phyloP scores from a whole-genome alignment of 306 rosid genomes.

The Echinosophora koreensis region DNA sequence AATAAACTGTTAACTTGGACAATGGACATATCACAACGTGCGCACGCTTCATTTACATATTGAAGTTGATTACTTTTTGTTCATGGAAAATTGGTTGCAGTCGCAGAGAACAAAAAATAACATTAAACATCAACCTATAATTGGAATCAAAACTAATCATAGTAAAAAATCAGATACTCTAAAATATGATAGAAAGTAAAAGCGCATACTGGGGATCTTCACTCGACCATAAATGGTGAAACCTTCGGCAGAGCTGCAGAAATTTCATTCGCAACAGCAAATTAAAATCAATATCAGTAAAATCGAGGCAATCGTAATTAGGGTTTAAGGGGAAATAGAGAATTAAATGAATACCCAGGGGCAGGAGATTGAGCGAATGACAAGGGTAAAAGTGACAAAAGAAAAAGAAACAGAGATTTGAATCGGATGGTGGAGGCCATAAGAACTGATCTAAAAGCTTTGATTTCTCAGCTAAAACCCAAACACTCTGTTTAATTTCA shows the following conservation, averaged over 20 bases:
- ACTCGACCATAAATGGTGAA: conserved; percentile 87
- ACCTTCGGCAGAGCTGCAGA: conserved; percentile 76
- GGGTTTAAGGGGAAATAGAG: conserved; percentile 34
- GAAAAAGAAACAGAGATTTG: conserved; percentile 52
- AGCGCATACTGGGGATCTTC: conserved; percentile 77
- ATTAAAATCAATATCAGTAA: conserved; percentile 17
- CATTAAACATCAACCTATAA: conserved; percentile 10
- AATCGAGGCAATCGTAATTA: conserved; percentile 24
- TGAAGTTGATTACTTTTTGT: background rate
- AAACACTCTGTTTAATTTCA: conserved; percentile 4
- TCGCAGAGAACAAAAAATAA: background rate
- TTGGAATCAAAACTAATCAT: conserved; percentile 11
- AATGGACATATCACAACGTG: background rate
- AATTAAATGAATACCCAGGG: conserved; percentile 66
- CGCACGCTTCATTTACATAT: conserved; percentile 25
- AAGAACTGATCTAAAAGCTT: conserved; percentile 40
- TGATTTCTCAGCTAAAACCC: conserved; percentile 39
- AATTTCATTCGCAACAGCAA: conserved; percentile 7
- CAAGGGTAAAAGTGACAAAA: conserved; percentile 57
- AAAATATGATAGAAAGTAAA: conserved; percentile 1
- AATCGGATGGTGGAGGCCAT: conserved; percentile 40
- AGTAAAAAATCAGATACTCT: conserved; percentile 21
- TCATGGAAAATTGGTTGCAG: background rate
- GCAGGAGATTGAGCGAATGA: conserved; percentile 70
- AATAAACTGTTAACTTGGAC: background rate